Evolutionary conservation across 805 yeast species (phyloP).

Genomic region (Candida ovalis): DNA sequence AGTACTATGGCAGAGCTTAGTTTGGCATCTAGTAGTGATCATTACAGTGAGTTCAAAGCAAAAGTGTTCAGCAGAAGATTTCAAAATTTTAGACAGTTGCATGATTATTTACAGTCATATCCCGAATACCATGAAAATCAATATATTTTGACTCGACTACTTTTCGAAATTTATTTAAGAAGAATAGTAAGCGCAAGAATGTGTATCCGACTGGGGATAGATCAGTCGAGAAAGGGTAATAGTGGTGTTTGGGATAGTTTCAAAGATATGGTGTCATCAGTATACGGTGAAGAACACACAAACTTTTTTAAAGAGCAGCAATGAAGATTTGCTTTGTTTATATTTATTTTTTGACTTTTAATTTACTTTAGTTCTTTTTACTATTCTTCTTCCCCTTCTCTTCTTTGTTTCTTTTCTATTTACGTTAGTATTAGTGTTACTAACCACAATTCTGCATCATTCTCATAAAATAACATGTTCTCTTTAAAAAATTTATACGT

Average conservation of each 20-base stretch:
- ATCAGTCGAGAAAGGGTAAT: slow-evolving; percentile 18
- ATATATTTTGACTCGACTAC: slow-evolving; percentile 22
- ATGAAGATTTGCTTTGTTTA: background rate
- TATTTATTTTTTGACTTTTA: background rate
- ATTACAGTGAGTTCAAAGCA: slow-evolving; percentile 16
- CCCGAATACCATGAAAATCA: slow-evolving; percentile 23
- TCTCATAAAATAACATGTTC: background rate
- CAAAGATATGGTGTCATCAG: slow-evolving; percentile 50
- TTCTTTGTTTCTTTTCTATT: too few relatives aligned
- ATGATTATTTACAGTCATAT: slow-evolving; percentile 7
- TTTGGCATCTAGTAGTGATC: slow-evolving; percentile 26
- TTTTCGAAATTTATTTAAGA: slow-evolving; percentile 31
- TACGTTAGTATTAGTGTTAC: too few relatives aligned
- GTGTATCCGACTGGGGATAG: slow-evolving; percentile 24
- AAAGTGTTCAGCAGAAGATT: slow-evolving; percentile 15
- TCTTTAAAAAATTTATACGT: background rate
- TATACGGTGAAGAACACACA: slow-evolving; percentile 38
- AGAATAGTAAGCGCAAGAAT: slow-evolving; percentile 30
- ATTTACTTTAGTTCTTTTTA: background rate
- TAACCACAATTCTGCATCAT: too few relatives aligned
- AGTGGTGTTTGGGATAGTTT: slow-evolving; percentile 36
- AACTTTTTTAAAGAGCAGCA: slow-evolving; percentile 21
- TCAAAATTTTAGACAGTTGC: slow-evolving; percentile 14
- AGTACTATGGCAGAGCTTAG: slow-evolving; percentile 26
- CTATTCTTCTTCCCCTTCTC: background rate